Conservation (phyloP, 2,329 filamentous ascomycete species). For the Thyridium curvatum region DNA sequence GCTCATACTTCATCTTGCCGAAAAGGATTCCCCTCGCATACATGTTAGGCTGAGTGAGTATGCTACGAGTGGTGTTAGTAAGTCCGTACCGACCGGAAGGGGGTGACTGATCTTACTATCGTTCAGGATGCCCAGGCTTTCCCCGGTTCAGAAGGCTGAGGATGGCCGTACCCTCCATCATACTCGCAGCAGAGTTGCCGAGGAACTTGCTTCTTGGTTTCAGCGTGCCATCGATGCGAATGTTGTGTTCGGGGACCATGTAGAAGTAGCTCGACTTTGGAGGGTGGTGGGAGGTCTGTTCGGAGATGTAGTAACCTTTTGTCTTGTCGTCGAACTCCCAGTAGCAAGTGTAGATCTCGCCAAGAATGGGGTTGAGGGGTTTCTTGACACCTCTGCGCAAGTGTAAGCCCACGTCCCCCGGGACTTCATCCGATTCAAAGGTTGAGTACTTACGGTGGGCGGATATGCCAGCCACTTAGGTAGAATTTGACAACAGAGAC, state of each 20-base stretch:
- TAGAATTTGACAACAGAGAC: slow-evolving; percentile 97
- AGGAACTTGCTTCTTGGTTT: slow-evolving; percentile 94
- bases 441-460: slow-evolving; percentile 67
- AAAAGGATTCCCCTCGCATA: slow-evolving; percentile 95
- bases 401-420: slow-evolving; percentile 11
- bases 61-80: slow-evolving; percentile 42
- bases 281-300: slow-evolving; percentile 96
- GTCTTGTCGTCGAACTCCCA: slow-evolving; percentile 87
- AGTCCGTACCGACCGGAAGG: not conserved
- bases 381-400: slow-evolving; percentile 84
- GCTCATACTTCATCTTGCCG: slow-evolving; percentile 99
- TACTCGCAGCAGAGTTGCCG: slow-evolving; percentile 92
- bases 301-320: slow-evolving; percentile 89
- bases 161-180: slow-evolving; percentile 96
- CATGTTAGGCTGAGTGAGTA: slow-evolving; percentile 97
- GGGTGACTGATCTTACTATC: slow-evolving; percentile 64
- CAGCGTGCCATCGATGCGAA: slow-evolving; percentile 90
- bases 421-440: not conserved
- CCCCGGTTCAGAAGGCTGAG: slow-evolving; percentile 77
- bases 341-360: slow-evolving; percentile 90
- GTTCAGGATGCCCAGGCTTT: slow-evolving; percentile 61
- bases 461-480: slow-evolving; percentile 97
- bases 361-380: slow-evolving; percentile 91
- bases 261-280: slow-evolving; percentile 99
- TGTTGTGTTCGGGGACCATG: slow-evolving; percentile 88